Percentiles rank a stretch among this genome's conserved stretches.
phyloP scores from a whole-genome alignment of 495 filamentous ascomycete genomes.

The Trichodelitschia bisporula region DNA sequence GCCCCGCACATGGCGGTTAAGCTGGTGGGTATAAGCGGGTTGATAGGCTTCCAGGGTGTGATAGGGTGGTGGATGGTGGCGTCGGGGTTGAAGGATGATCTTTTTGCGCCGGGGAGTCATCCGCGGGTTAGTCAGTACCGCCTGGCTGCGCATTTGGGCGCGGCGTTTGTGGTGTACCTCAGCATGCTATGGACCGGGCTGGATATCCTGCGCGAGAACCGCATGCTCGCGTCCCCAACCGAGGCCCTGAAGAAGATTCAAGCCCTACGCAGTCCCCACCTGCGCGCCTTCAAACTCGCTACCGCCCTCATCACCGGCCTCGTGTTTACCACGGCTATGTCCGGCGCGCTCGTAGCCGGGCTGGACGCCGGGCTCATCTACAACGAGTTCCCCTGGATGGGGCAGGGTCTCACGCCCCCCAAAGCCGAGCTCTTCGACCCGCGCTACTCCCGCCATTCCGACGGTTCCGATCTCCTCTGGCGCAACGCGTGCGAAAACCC shows the following conservation, averaged over 20 bases:
- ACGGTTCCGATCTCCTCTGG: constrained; percentile 71
- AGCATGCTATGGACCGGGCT: constrained; percentile 91
- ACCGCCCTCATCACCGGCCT: constrained; percentile 47
- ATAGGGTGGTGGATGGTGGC: constrained; percentile 99
- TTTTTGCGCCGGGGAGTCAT: constrained; percentile 74
- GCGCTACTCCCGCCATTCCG: constrained; percentile 61
- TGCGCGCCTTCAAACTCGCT: constrained; percentile 47
- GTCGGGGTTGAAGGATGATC: constrained; percentile 76
- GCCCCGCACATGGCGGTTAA: constrained; percentile 48
- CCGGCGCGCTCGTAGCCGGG: constrained; percentile 79
- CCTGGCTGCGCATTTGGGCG: constrained; percentile 65
- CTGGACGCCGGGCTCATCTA: constrained; percentile 93
- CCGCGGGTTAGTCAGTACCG: constrained; percentile 88
- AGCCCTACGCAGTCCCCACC: constrained; percentile 33
- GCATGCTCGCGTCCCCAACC: constrained; percentile 30
- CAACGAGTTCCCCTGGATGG: constrained; percentile 96
- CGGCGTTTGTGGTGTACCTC: constrained; percentile 73
- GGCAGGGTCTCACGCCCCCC: constrained; percentile 55
- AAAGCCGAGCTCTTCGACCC: constrained; percentile 54
- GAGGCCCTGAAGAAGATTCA: constrained; percentile 27
- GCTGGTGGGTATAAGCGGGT: constrained; percentile 56
- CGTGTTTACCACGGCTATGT: constrained; percentile 76
- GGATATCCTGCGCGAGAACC: constrained; percentile 48
- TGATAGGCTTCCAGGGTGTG: constrained; percentile 90
- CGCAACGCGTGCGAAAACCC: constrained; percentile 94